Conservation (phyloP, 1,284 basidiomycete genomes). For the Pyrrhoderma lamaoense region DNA sequence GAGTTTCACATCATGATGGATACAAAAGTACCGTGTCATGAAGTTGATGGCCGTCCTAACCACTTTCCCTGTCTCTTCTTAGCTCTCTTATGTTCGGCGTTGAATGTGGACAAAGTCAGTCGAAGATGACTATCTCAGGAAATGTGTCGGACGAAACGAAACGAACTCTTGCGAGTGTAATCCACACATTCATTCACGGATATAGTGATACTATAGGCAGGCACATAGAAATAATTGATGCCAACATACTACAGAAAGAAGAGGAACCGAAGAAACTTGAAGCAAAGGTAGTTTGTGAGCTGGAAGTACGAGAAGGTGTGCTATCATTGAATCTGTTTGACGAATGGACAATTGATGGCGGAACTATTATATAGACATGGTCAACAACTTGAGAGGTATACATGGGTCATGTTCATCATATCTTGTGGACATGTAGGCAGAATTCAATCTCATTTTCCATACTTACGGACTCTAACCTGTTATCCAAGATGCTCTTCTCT, state of each 20-base stretch:
- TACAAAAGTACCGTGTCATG: too few species aligned
- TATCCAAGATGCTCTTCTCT: constrained; percentile 38
- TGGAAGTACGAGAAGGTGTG: constrained; percentile 39
- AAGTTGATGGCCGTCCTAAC: too few species aligned
- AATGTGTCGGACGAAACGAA: constrained; percentile 39
- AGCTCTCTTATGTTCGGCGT: too few species aligned
- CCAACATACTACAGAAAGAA: constrained; percentile 32
- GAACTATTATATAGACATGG: constrained; percentile 37
- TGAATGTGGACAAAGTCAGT: too few species aligned
- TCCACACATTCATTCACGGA: constrained; percentile 30
- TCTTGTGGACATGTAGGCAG: constrained; percentile 40
- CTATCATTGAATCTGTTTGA: too few species aligned
- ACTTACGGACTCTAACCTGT: neutral
- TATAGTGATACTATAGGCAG: constrained; percentile 27
- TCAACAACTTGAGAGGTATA: constrained; percentile 33
- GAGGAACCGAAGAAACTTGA: constrained; percentile 27
- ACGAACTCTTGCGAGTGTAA: constrained; percentile 29
- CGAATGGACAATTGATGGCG: too few species aligned
- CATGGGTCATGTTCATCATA: constrained; percentile 41
- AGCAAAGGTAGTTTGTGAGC: constrained; percentile 32
- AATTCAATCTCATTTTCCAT: neutral
- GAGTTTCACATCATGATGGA: too few species aligned
- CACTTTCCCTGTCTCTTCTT: too few species aligned
- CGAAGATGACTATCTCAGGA: constrained; percentile 34
- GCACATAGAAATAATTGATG: constrained; percentile 33